These are phyloP conservation scores for Populus davidiana DNA, from an alignment of 345 rosid genomes.

Conservation along the genomic window DNA sequence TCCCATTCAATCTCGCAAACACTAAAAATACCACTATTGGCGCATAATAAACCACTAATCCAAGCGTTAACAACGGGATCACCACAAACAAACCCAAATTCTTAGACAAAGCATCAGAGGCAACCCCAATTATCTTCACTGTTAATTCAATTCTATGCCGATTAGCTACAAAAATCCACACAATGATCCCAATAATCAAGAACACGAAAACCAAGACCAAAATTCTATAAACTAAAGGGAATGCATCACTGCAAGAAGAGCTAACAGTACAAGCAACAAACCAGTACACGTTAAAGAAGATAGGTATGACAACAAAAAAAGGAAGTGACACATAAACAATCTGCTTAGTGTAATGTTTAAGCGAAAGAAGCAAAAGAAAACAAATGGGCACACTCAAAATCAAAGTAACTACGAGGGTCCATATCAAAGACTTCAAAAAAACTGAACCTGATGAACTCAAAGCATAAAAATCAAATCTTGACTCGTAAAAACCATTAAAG, in stretches of 20 bases:
- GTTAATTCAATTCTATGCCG: slow-evolving; percentile 85
- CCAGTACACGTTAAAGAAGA: slow-evolving; percentile 81
- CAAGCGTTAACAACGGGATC: slow-evolving; percentile 57
- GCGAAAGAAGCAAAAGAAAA: slow-evolving; percentile 57
- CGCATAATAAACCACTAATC: slow-evolving; percentile 56
- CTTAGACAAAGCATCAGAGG: slow-evolving; percentile 71
- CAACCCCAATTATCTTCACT: slow-evolving; percentile 62
- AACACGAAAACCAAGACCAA: slow-evolving; percentile 64
- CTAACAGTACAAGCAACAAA: slow-evolving; percentile 78
- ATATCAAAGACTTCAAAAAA: slow-evolving; percentile 46
- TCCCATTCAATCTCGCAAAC: slow-evolving; percentile 73
- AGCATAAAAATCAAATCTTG: not conserved
- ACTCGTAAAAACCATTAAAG: not conserved
- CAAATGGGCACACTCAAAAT: slow-evolving; percentile 71
- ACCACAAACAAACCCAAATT: slow-evolving; percentile 67
- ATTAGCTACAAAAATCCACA: slow-evolving; percentile 77
- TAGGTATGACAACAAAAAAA: slow-evolving; percentile 62
- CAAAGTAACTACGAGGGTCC: slow-evolving; percentile 65
- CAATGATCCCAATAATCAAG: slow-evolving; percentile 58
- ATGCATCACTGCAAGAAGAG: slow-evolving; percentile 59
- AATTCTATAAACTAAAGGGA: slow-evolving; percentile 70
- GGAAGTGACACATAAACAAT: slow-evolving; percentile 76
- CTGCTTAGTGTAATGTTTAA: slow-evolving; percentile 81
- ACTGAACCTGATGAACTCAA: slow-evolving; percentile 32
- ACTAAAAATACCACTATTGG: slow-evolving; percentile 80